Conservation (phyloP, 2,329 filamentous ascomycete species). For the Neonectria magnoliae region DNA sequence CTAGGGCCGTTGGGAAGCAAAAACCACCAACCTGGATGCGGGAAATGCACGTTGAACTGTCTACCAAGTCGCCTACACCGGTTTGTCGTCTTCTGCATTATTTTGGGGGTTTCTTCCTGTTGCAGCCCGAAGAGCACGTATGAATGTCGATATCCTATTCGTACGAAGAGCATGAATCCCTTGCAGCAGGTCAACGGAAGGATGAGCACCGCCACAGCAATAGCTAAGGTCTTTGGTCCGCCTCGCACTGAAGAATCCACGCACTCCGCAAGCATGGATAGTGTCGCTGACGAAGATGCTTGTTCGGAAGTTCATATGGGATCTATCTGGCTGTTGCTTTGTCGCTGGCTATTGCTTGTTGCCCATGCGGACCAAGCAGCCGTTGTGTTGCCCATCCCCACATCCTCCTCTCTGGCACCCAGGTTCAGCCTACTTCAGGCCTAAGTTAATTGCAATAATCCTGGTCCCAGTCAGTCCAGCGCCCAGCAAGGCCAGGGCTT, state of each 20-base stretch:
- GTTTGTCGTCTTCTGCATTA: neutral
- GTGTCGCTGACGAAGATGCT: neutral
- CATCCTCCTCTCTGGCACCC: constrained; percentile 9
- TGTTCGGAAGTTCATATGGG: neutral
- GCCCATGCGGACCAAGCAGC: constrained; percentile 15
- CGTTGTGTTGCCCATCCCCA: constrained; percentile 16
- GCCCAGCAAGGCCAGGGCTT: constrained; percentile 3
- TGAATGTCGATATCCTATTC: neutral
- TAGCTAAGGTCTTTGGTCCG: neutral
- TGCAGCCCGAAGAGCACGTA: neutral
- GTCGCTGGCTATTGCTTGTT: neutral
- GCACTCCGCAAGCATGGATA: neutral
- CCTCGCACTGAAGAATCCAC: neutral
- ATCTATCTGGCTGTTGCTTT: neutral
- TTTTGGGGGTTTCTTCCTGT: neutral
- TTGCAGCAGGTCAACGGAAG: constrained; percentile 10
- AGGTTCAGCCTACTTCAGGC: constrained; percentile 20
- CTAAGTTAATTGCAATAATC: constrained; percentile 32
- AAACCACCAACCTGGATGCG: constrained; percentile 40
- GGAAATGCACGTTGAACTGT: constrained; percentile 25
- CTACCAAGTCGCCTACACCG: neutral
- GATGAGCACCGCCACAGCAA: constrained; percentile 9
- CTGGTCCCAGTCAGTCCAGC: constrained; percentile 17
- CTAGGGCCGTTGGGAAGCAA: constrained; percentile 9
- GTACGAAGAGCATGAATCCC: constrained; percentile 6